Percentiles rank a stretch among this genome's conserved stretches.
These are phyloP conservation scores for Fusarium sp. DNA, from an alignment of 2,329 filamentous ascomycete species.

Conservation along the genomic window DNA sequence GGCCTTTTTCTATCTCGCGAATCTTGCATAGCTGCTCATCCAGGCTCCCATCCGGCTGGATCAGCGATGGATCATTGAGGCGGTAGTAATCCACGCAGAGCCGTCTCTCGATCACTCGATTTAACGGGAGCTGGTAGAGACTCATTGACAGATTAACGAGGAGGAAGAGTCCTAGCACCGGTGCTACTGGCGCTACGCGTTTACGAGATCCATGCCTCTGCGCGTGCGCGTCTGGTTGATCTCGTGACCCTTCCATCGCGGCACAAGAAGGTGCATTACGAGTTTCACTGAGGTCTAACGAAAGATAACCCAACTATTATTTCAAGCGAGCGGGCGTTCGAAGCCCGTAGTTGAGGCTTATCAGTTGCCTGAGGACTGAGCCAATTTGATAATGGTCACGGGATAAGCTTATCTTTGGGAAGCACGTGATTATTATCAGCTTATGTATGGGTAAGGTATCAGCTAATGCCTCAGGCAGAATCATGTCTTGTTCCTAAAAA, in stretches of 20 bases:
- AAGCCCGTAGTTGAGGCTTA: background rate
- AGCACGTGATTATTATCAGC: background rate
- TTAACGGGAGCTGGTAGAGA: slow-evolving; percentile 64
- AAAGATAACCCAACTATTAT: background rate
- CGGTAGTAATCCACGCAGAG: slow-evolving; percentile 67
- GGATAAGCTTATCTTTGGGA: background rate
- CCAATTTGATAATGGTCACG: background rate
- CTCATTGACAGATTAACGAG: slow-evolving; percentile 64
- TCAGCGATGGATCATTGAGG: slow-evolving; percentile 54
- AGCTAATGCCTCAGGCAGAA: background rate
- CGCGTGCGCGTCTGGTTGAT: background rate
- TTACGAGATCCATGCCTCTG: background rate
- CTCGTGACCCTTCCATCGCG: slow-evolving; percentile 1
- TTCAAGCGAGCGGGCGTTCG: background rate
- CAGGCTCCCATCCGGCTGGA: slow-evolving; percentile 57
- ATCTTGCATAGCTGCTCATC: slow-evolving; percentile 69
- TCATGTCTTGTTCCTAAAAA: background rate
- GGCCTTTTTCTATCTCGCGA: slow-evolving; percentile 63
- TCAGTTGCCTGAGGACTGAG: background rate
- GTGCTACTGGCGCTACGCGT: slow-evolving; percentile 19
- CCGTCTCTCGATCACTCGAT: slow-evolving; percentile 62
- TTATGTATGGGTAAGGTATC: background rate
- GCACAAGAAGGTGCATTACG: background rate
- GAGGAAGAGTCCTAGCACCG: slow-evolving; percentile 59
- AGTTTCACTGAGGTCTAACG: too few species aligned